phyloP scores from a whole-genome alignment of 495 filamentous ascomycete genomes.

The Cudoniella acicularis region DNA sequence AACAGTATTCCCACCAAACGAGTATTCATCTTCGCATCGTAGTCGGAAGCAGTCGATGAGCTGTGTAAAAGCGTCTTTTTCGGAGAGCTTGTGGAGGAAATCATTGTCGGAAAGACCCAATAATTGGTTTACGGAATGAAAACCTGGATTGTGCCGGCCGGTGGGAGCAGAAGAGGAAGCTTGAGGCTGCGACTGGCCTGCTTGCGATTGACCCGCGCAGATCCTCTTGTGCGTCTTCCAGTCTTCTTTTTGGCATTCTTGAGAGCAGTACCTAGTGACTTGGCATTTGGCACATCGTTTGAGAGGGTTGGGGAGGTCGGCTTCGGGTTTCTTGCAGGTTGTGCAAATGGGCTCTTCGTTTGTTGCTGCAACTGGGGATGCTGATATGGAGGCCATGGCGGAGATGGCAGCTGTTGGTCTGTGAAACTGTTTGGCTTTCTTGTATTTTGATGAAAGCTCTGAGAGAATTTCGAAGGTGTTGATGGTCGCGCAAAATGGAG shows the following conservation, averaged over 20 bases:
- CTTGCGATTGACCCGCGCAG: conserved; percentile 21
- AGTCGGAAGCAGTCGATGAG: conserved; percentile 39
- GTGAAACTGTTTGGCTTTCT: too few relatives aligned
- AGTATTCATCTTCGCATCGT: conserved; percentile 34
- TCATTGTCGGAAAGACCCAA: conserved; percentile 14
- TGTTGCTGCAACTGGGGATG: not conserved
- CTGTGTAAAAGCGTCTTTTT: conserved; percentile 31
- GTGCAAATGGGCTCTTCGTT: not conserved
- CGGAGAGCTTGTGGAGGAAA: conserved; percentile 26
- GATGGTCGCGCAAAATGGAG: not conserved
- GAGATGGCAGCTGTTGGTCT: not conserved
- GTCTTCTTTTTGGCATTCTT: conserved; percentile 41
- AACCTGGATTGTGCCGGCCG: conserved; percentile 8
- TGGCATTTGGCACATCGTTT: conserved; percentile 39
- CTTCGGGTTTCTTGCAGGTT: not conserved
- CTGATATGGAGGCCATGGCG: not conserved
- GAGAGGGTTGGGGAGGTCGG: conserved; percentile 13
- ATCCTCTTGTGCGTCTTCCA: conserved; percentile 41
- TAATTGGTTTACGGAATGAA: not conserved
- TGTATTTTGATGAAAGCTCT: not conserved
- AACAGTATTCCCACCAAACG: conserved; percentile 18
- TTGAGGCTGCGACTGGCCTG: not conserved
- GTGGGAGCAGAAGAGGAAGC: conserved; percentile 5
- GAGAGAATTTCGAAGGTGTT: not conserved
- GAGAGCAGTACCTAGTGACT: conserved; percentile 40